phyloP scores from a whole-genome alignment of 495 filamentous ascomycete genomes.

The Hypoxylon fragiforme region DNA sequence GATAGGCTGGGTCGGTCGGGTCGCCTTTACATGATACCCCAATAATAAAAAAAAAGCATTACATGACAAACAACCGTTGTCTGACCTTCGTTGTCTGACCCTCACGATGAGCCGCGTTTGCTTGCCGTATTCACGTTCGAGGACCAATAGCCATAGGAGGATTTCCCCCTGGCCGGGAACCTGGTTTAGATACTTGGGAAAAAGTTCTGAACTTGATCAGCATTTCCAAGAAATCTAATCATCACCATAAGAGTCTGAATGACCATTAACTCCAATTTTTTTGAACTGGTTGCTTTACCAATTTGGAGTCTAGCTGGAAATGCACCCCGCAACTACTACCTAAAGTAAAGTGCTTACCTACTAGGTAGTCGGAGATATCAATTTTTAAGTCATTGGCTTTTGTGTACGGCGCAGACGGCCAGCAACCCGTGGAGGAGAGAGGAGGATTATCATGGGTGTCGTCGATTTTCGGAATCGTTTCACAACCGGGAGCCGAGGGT shows the following conservation, averaged over 20 bases:
- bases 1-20: conserved; percentile 7
- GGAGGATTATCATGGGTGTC: too few relatives aligned
- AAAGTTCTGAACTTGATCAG: too few relatives aligned
- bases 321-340: not conserved
- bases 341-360: not conserved
- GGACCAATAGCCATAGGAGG: too few relatives aligned
- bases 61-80: too few relatives aligned
- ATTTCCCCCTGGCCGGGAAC: not conserved
- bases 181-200: too few relatives aligned
- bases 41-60: conserved; percentile 6
- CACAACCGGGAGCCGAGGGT: too few relatives aligned
- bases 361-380: too few relatives aligned
- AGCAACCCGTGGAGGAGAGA: too few relatives aligned
- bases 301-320: not conserved
- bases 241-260: not conserved
- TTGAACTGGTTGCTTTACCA: not conserved
- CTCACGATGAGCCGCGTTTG: not conserved
- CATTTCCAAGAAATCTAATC: not conserved
- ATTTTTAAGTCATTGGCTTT: too few relatives aligned
- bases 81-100: not conserved
- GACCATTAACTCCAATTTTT: not conserved
- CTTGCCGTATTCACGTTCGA: not conserved
- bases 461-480: too few relatives aligned
- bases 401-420: too few relatives aligned
- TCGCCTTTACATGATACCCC: conserved; percentile 26